Evolutionary conservation across 169 alveolate species (phyloP).

Genomic region (Pseudocohnilembus persalinus): DNA sequence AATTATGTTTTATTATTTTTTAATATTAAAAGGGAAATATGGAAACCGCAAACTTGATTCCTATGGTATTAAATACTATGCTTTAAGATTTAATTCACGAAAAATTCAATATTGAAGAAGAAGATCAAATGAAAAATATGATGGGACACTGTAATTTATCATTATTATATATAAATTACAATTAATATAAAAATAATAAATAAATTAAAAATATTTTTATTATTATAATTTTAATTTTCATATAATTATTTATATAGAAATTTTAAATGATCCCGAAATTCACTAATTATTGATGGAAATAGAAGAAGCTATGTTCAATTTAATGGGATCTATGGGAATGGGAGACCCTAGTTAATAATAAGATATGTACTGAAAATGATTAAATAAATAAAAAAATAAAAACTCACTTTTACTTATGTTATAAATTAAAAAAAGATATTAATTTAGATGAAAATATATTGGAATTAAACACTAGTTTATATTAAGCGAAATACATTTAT

Average conservation of each 20-base stretch:
- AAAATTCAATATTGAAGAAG: slow-evolving; percentile 27
- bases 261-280: not conserved
- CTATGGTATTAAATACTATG: slow-evolving; percentile 23
- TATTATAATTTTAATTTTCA: too few relatives aligned
- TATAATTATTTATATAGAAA: too few relatives aligned
- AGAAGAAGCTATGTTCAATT: slow-evolving; percentile 20
- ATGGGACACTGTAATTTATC: not conserved
- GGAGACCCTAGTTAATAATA: not conserved
- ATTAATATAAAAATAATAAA: too few relatives aligned
- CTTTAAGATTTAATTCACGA: slow-evolving; percentile 13
- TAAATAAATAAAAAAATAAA: too few relatives aligned
- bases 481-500: too few relatives aligned
- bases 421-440: too few relatives aligned
- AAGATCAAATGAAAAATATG: slow-evolving; percentile 27
- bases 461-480: too few relatives aligned
- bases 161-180: too few relatives aligned
- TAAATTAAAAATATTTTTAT: too few relatives aligned
- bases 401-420: too few relatives aligned
- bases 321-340: slow-evolving; percentile 16
- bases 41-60: slow-evolving; percentile 15
- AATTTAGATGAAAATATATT: too few relatives aligned
- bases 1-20: not conserved
- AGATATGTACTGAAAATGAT: not conserved
- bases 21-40: not conserved
- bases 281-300: slow-evolving; percentile 7